These are phyloP conservation scores for Solanum peruvianum DNA, from an alignment of 257 asterid genomes.

Conservation along the genomic window DNA sequence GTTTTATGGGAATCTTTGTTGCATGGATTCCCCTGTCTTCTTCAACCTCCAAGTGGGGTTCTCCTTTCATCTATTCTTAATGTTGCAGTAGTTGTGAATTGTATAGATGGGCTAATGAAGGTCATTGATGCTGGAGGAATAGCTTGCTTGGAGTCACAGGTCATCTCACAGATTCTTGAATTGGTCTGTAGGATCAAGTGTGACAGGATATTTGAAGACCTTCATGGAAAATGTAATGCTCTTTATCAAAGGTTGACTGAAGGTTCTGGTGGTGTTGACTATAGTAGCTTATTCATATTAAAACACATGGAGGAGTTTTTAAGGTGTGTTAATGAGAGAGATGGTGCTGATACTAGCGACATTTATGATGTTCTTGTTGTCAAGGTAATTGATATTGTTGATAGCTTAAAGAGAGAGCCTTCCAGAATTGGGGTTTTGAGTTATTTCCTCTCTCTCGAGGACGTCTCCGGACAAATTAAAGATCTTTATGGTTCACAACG, in stretches of 20 bases:
- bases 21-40: constrained; percentile 81
- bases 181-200: constrained; percentile 59
- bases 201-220: constrained; percentile 65
- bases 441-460: constrained; percentile 48
- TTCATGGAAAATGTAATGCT: constrained; percentile 53
- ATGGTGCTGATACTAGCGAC: constrained; percentile 33
- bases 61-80: constrained; percentile 72
- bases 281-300: constrained; percentile 47
- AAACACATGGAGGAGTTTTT: constrained; percentile 77
- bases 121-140: constrained; percentile 34
- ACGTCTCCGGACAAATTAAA: constrained; percentile 29
- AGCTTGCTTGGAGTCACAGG: constrained; percentile 36
- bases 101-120: constrained; percentile 56
- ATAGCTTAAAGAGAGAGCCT: constrained; percentile 56
- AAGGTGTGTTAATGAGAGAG: constrained; percentile 22
- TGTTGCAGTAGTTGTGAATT: constrained; percentile 41
- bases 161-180: constrained; percentile 48
- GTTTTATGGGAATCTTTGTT: constrained; percentile 60
- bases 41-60: constrained; percentile 40
- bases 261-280: constrained; percentile 57
- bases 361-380: constrained; percentile 51
- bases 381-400: constrained; percentile 53
- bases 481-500: constrained; percentile 46
- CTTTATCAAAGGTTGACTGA: constrained; percentile 48
- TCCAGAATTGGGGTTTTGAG: constrained; percentile 30